Percentiles rank a stretch among this genome's conserved stretches.
Conservation (phyloP, 768 basidiomycete species). For the Amanita pallidorosea region DNA sequence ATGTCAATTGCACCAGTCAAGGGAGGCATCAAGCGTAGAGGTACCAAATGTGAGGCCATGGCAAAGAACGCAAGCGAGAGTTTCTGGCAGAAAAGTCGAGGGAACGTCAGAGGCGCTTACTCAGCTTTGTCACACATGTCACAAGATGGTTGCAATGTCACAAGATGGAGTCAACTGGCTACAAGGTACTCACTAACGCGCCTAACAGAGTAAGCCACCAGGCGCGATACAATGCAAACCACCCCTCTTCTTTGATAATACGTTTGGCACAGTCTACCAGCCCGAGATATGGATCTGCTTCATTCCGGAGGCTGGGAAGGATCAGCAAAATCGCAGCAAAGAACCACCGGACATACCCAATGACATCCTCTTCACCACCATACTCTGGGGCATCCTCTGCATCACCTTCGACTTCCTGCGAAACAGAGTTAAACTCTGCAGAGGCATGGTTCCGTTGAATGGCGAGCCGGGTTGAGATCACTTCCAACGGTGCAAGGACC, state of each 20-base stretch:
- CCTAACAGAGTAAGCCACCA: conserved; percentile 79
- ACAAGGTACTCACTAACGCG: conserved; percentile 45
- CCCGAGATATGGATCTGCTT: conserved; percentile 71
- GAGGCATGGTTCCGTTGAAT: conserved; percentile 81
- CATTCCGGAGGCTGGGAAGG: conserved; percentile 48
- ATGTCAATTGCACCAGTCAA: neutral
- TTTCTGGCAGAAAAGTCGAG: neutral
- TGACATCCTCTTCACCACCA: conserved; percentile 74
- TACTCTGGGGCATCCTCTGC: conserved; percentile 51
- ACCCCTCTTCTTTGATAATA: conserved; percentile 74
- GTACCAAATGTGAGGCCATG: conserved; percentile 74
- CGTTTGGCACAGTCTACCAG: conserved; percentile 66
- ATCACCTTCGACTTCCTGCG: conserved; percentile 64
- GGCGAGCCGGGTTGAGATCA: conserved; percentile 66
- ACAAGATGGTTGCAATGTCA: neutral
- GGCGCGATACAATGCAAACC: conserved; percentile 61
- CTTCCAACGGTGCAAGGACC: conserved; percentile 68
- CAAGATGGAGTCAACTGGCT: too few species aligned
- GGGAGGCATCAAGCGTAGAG: conserved; percentile 12
- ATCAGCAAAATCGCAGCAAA: neutral
- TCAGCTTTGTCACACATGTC: conserved; percentile 25
- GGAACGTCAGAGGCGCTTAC: neutral
- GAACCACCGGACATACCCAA: conserved; percentile 42
- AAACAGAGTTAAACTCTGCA: conserved; percentile 61
- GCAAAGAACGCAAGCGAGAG: conserved; percentile 1